These are phyloP conservation scores for Ustulina deusta DNA, from an alignment of 2,329 filamentous ascomycete species.

Conservation along the genomic window DNA sequence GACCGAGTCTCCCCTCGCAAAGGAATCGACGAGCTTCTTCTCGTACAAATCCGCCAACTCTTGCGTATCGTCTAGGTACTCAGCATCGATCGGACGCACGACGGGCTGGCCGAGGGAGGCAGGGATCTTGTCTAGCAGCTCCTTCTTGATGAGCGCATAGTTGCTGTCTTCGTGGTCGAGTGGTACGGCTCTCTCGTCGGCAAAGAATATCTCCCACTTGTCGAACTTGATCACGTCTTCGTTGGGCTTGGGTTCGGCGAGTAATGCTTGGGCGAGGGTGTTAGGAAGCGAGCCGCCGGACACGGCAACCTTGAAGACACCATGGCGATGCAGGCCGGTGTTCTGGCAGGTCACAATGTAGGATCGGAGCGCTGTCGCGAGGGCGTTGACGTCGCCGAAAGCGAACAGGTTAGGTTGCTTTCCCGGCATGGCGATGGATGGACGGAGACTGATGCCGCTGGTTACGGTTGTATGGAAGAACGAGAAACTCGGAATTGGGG, in stretches of 20 bases:
- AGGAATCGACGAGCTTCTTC: conserved; percentile 83
- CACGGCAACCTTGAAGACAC: conserved; percentile 88
- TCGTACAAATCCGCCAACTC: conserved; percentile 96
- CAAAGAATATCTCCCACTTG: conserved; percentile 98
- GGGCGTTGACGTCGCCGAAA: conserved; percentile 75
- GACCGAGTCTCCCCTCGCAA: conserved; percentile 93
- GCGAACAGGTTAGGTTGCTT: conserved; percentile 81
- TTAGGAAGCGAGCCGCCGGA: conserved; percentile 94
- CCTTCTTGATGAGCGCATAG: conserved; percentile 86
- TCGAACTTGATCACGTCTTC: conserved; percentile 78
- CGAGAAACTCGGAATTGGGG: no score
- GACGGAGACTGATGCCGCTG: conserved; percentile 16
- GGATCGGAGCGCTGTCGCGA: conserved; percentile 81
- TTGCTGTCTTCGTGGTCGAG: conserved; percentile 95
- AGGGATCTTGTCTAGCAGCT: conserved; percentile 90
- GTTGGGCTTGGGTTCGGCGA: conserved; percentile 64
- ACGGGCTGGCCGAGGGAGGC: conserved; percentile 71
- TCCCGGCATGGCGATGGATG: conserved; percentile 59
- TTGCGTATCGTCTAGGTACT: conserved; percentile 79
- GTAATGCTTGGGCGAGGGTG: conserved; percentile 85
- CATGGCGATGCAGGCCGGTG: conserved; percentile 82
- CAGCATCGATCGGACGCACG: conserved; percentile 81
- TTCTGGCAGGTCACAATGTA: conserved; percentile 88
- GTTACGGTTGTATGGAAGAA: conserved; percentile 15
- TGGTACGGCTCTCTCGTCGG: conserved; percentile 94